These are phyloP conservation scores for Chalaropsis ovoidea DNA, from an alignment of 2,329 filamentous ascomycete genomes.

Conservation along the genomic window DNA sequence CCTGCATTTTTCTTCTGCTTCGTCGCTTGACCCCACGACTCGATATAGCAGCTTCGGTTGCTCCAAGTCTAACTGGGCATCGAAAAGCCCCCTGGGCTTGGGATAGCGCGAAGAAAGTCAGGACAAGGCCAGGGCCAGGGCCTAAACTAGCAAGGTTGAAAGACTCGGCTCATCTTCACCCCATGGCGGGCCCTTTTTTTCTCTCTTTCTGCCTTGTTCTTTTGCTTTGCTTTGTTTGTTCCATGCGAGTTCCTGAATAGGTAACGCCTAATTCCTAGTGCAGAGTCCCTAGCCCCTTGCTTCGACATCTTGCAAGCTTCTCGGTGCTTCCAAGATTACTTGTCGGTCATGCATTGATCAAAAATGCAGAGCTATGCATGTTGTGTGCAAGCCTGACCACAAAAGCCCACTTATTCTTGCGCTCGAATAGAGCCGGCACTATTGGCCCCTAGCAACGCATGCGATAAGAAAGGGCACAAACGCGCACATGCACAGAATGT, in stretches of 20 bases:
- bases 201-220: background rate
- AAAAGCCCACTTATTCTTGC: background rate
- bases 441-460: conserved; percentile 10
- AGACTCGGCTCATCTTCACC: background rate
- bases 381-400: conserved; percentile 7
- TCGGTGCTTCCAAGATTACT: conserved; percentile 19
- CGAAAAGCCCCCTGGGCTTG: background rate
- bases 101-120: background rate
- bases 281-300: background rate
- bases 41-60: background rate
- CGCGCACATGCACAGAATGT: background rate
- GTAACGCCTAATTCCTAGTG: background rate
- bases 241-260: conserved; percentile 6
- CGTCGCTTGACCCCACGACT: too few species aligned
- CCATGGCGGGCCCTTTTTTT: background rate
- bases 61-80: background rate
- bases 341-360: conserved; percentile 8
- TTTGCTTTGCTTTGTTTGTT: background rate
- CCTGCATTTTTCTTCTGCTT: too few species aligned
- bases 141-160: background rate
- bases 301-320: background rate
- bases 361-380: conserved; percentile 3
- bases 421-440: conserved; percentile 1
- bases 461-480: conserved; percentile 1
- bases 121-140: background rate